Conservation (phyloP, 768 basidiomycete species). For the Xerocomellus dryophilus region DNA sequence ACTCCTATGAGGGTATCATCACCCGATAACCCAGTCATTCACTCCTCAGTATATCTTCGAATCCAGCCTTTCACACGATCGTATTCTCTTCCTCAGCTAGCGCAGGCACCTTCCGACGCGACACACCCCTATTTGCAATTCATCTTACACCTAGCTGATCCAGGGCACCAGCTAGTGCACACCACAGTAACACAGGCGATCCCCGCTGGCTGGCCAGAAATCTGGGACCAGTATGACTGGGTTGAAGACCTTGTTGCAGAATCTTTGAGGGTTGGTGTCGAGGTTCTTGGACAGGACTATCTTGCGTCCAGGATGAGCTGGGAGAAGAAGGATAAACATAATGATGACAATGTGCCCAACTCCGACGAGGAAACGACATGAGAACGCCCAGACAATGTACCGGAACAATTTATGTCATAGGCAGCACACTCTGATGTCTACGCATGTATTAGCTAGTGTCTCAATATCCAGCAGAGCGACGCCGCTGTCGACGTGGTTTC, state of each 20-base stretch:
- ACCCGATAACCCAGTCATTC: slow-evolving; percentile 63
- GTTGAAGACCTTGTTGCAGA: slow-evolving; percentile 95
- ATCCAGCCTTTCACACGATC: slow-evolving; percentile 80
- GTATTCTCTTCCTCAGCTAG: slow-evolving; percentile 41
- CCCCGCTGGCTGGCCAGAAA: slow-evolving; percentile 79
- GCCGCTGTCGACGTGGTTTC: neutral
- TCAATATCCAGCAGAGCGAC: slow-evolving; percentile 6
- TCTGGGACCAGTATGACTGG: slow-evolving; percentile 94
- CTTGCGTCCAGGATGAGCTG: slow-evolving; percentile 85
- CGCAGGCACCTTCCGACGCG: slow-evolving; percentile 22
- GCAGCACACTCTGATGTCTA: slow-evolving; percentile 5
- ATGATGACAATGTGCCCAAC: slow-evolving; percentile 7
- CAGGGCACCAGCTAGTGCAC: slow-evolving; percentile 70
- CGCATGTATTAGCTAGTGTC: slow-evolving; percentile 14
- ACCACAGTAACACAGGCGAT: slow-evolving; percentile 81
- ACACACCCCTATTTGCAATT: slow-evolving; percentile 52
- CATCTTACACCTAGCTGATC: slow-evolving; percentile 67
- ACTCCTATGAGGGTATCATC: slow-evolving; percentile 29
- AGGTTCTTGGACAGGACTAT: slow-evolving; percentile 91
- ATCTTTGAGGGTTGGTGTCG: slow-evolving; percentile 75
- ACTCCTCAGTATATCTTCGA: slow-evolving; percentile 89
- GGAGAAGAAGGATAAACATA: slow-evolving; percentile 38
- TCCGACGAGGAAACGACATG: slow-evolving; percentile 11
- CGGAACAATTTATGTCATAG: slow-evolving; percentile 6
- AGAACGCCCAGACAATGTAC: neutral